Base-by-base conservation (phyloP, 805 yeast species). In the Metschnikowia continentalis region DNA sequence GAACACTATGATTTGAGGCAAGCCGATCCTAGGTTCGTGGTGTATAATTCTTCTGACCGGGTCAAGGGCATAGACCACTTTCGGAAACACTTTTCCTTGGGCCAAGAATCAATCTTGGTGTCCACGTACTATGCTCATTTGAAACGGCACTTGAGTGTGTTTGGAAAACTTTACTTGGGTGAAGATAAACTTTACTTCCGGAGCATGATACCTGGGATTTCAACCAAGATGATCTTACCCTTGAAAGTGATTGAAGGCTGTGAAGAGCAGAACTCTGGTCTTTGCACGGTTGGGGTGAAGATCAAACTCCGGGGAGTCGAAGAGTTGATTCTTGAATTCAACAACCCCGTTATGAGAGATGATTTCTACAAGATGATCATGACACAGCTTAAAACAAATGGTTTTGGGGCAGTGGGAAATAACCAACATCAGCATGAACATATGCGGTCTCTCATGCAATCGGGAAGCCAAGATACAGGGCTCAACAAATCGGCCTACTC, bases 181-280 rank as follows among this genome's bases (percentile, higher is more conserved):
- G 71, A 77, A 17, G 75, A 75, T 32, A 80, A 78, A 50, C 63
- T 92, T n/a, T 91, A 96, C 55, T 92, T 87, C 68, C 74, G 94
- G 53, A 84, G 96, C 35, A 71, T 89, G 35, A 61, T 89, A 3
- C 95, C 95, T 0, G 94, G 95, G 0, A 76, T 86, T 0, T 78
- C 80, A 35, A 86, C 96, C 1, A 80, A 80, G 51, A 88, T 92
- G 96, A 80, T 90, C 6, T 67, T 92, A 7, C 98, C 98, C 0
- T 69, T 87, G 37, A 61, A 62, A 4, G 95, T 89, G 59, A 71
- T 92, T 26, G 95, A 87, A 56, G 81, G 77, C 43, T 84, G 87
- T 48, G 76, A 78, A 47, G 80, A 77, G 53, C 53, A 41, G 22
- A 10, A 37, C 5, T 38, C 50, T 2, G 47, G 47, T 20, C 30